Conservation (phyloP, 768 basidiomycete species). For the Pulveroboletus ravenelii region DNA sequence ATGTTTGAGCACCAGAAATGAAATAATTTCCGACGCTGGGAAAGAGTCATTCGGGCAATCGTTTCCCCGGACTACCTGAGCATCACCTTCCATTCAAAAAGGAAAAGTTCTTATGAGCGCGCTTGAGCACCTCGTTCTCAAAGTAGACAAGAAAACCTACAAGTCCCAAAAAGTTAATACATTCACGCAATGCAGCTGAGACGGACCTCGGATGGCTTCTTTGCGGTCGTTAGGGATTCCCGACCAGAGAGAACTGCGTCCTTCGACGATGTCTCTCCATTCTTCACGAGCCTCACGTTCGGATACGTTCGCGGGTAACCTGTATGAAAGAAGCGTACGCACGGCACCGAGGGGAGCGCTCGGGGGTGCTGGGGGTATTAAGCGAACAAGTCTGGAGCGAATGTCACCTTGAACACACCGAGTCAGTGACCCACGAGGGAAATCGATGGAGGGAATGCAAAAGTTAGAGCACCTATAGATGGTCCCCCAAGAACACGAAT, state of each 20-base stretch:
- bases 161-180: background rate
- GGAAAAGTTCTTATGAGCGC: slow-evolving; percentile 92
- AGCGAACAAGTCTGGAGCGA: slow-evolving; percentile 80
- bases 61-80: background rate
- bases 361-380: slow-evolving; percentile 65
- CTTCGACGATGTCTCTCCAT: slow-evolving; percentile 92
- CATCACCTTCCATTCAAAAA: slow-evolving; percentile 83
- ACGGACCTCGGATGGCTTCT: slow-evolving; percentile 80
- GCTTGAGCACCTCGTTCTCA: slow-evolving; percentile 78
- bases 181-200: background rate
- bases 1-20: slow-evolving; percentile 80
- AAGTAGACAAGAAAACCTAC: slow-evolving; percentile 91
- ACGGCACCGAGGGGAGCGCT: slow-evolving; percentile 69
- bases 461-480: slow-evolving; percentile 57
- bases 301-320: slow-evolving; percentile 62
- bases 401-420: slow-evolving; percentile 60
- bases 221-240: slow-evolving; percentile 88
- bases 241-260: slow-evolving; percentile 71
- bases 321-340: slow-evolving; percentile 70
- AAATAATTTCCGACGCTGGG: slow-evolving; percentile 85
- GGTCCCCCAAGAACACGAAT: slow-evolving; percentile 86
- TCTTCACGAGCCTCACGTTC: slow-evolving; percentile 80
- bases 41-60: background rate
- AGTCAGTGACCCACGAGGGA: slow-evolving; percentile 8
- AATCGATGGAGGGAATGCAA: slow-evolving; percentile 11